Evolutionary conservation across 441 rosid species (phyloP).

Genomic region (Gossypium aridum): DNA sequence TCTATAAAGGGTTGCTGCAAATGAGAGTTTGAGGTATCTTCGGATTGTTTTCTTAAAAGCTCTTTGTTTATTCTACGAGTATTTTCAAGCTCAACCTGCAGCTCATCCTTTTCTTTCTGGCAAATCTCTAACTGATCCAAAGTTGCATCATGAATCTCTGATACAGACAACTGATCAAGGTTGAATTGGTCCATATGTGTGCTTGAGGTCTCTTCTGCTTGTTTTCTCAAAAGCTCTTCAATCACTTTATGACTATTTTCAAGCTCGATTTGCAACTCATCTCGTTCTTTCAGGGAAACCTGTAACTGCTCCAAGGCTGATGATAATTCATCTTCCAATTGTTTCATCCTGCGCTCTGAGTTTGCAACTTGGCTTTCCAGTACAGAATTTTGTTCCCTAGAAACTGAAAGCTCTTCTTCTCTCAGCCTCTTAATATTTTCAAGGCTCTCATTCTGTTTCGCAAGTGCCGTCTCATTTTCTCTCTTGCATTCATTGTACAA

Average conservation of each 20-base stretch:
- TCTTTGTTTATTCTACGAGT: constrained; percentile 42
- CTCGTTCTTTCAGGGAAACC: constrained; percentile 33
- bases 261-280: constrained; percentile 35
- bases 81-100: constrained; percentile 37
- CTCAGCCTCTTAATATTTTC: constrained; percentile 34
- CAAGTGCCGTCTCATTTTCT: constrained; percentile 32
- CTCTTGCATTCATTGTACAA: constrained; percentile 30
- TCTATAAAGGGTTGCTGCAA: constrained; percentile 20
- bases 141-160: constrained; percentile 41
- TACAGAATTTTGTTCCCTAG: constrained; percentile 32
- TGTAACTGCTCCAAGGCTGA: constrained; percentile 34
- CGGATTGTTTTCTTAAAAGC: constrained; percentile 26
- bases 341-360: constrained; percentile 20
- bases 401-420: constrained; percentile 36
- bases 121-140: constrained; percentile 19
- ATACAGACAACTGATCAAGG: neutral
- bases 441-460: constrained; percentile 32
- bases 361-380: constrained; percentile 29
- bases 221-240: constrained; percentile 35
- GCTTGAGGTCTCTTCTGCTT: constrained; percentile 17
- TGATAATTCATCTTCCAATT: constrained; percentile 26
- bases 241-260: constrained; percentile 38
- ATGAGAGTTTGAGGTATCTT: constrained; percentile 16
- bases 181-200: neutral
- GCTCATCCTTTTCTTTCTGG: constrained; percentile 36